Evolutionary conservation across 805 yeast species (phyloP).

Genomic region (Jamesozyma jinghongensis): DNA sequence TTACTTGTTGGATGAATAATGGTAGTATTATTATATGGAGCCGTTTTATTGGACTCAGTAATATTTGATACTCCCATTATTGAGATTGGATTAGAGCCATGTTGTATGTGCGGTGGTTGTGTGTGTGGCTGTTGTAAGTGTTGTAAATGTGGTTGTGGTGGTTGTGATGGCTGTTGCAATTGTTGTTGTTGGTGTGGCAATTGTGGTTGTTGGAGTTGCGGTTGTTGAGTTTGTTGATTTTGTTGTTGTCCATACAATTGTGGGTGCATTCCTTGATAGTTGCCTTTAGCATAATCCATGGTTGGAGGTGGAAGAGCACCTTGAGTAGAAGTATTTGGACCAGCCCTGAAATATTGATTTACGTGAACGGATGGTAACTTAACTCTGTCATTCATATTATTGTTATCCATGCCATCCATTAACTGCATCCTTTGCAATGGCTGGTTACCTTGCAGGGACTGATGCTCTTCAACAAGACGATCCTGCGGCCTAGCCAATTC

Average conservation of each 20-base stretch:
- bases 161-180: neutral
- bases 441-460: too few relatives aligned
- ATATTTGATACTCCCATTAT: too few relatives aligned
- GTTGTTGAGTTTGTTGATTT: neutral
- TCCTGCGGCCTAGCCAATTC: too few relatives aligned
- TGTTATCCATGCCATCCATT: slow-evolving; percentile 23
- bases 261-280: neutral
- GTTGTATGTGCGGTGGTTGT: neutral
- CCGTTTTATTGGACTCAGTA: too few relatives aligned
- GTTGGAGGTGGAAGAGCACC: neutral
- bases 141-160: slow-evolving; percentile 10
- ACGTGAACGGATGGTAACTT: slow-evolving; percentile 4
- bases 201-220: neutral
- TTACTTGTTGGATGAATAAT: too few relatives aligned
- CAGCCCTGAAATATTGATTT: slow-evolving; percentile 3
- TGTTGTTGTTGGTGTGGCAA: slow-evolving; percentile 1
- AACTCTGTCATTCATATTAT: slow-evolving; percentile 34
- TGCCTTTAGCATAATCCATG: neutral
- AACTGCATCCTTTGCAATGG: too few relatives aligned
- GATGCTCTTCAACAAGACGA: too few relatives aligned
- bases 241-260: neutral
- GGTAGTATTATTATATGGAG: too few relatives aligned
- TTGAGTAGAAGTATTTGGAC: neutral
- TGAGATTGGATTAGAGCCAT: slow-evolving; percentile 1
- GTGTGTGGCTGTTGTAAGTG: slow-evolving; percentile 6